Percentiles rank a stretch among this genome's conserved stretches.
These are phyloP conservation scores for Amanita exitialis DNA, from an alignment of 768 basidiomycete species.

Conservation along the genomic window DNA sequence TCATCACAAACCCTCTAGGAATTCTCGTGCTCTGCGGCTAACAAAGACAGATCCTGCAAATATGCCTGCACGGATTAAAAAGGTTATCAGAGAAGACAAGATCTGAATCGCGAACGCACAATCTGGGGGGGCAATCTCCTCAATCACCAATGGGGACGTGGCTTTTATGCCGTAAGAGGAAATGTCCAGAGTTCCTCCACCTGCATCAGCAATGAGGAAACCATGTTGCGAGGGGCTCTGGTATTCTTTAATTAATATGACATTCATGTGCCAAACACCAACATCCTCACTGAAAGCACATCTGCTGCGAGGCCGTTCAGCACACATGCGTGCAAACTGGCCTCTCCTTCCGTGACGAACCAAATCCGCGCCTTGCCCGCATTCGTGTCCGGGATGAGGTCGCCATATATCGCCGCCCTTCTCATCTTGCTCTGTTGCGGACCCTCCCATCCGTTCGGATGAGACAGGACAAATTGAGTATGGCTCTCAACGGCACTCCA, in stretches of 20 bases:
- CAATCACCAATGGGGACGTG: slow-evolving; percentile 62
- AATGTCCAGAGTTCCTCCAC: slow-evolving; percentile 75
- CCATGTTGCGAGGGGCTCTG: slow-evolving; percentile 69
- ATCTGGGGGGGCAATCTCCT: slow-evolving; percentile 77
- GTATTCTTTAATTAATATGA: not conserved
- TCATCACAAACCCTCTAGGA: slow-evolving; percentile 47
- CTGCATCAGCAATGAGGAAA: slow-evolving; percentile 73
- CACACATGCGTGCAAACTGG: slow-evolving; percentile 74
- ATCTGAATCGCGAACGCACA: slow-evolving; percentile 31
- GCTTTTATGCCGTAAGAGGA: slow-evolving; percentile 70
- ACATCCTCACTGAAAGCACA: slow-evolving; percentile 48
- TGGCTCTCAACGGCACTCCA: slow-evolving; percentile 65
- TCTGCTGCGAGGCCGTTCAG: slow-evolving; percentile 70
- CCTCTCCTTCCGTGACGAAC: slow-evolving; percentile 80
- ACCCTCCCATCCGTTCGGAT: slow-evolving; percentile 80
- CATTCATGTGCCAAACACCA: not conserved
- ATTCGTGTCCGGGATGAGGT: slow-evolving; percentile 66
- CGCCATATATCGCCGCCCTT: slow-evolving; percentile 59
- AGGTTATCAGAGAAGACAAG: not conserved
- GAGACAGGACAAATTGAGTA: slow-evolving; percentile 67
- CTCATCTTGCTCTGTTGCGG: slow-evolving; percentile 74
- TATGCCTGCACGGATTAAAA: slow-evolving; percentile 37
- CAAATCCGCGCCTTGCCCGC: slow-evolving; percentile 63
- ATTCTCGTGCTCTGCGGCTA: slow-evolving; percentile 61
- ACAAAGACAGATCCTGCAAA: slow-evolving; percentile 82